phyloP scores from a whole-genome alignment of 1,284 basidiomycete genomes.

The Laetiporus sulphureus region DNA sequence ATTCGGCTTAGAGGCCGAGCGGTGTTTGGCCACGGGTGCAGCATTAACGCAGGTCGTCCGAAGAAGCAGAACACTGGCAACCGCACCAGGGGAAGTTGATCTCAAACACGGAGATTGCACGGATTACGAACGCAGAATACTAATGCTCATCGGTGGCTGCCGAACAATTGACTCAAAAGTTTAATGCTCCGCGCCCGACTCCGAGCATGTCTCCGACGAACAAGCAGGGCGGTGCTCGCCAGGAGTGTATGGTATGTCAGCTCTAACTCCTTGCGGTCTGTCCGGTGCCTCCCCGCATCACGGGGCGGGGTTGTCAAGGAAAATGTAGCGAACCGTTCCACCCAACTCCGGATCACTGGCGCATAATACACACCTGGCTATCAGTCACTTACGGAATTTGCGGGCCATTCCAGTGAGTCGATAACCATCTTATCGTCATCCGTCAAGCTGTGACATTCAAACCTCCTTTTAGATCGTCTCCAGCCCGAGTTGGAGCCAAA shows the following conservation, averaged over 20 bases:
- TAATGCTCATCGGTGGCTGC: conserved; percentile 6
- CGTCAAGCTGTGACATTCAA: conserved; percentile 12
- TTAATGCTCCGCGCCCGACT: conserved; percentile 19
- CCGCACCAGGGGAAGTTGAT: too few species aligned
- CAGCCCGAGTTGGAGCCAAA: conserved; percentile 12
- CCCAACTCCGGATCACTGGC: conserved; percentile 19
- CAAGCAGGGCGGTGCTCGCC: neutral
- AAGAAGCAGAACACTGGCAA: too few species aligned
- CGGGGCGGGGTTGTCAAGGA: conserved; percentile 23
- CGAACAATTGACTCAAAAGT: conserved; percentile 19
- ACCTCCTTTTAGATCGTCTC: conserved; percentile 13
- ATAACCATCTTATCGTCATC: conserved; percentile 27
- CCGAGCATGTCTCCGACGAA: conserved; percentile 4
- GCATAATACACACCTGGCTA: conserved; percentile 14
- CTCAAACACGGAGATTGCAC: conserved; percentile 20
- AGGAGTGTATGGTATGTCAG: neutral
- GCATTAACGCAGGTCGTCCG: too few species aligned
- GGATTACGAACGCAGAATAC: conserved; percentile 8
- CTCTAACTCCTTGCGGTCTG: neutral
- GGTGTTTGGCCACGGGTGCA: too few species aligned
- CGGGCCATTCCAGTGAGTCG: conserved; percentile 18
- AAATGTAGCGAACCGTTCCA: conserved; percentile 20
- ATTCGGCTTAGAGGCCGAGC: too few species aligned
- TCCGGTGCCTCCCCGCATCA: conserved; percentile 11
- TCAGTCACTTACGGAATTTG: conserved; percentile 15